Evolutionary conservation across 108 stramenopile genomes (phyloP), one percentile per base, ranked within the genome.

Genomic region (Fragilariopsis cylindrus): DNA sequence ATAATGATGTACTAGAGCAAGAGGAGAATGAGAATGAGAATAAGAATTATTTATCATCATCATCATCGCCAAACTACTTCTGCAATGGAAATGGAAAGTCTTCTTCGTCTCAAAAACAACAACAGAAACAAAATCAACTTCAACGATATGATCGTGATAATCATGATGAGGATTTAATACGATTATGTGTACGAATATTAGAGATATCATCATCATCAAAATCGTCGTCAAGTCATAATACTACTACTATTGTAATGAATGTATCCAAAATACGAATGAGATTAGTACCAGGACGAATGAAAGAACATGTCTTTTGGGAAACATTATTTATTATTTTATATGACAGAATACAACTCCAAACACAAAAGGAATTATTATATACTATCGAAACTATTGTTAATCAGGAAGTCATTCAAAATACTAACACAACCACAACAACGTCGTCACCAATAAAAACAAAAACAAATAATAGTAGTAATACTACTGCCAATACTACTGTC

Each of bases 231-330:
- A 49, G 16, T n/a, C 7, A 40, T n/a, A n/a, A n/a, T n/a, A n/a
- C n/a, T n/a, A n/a, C n/a, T n/a, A n/a, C n/a, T n/a, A n/a, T n/a
- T n/a, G n/a, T n/a, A n/a, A 2, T 30, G 30, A 30, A 30, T 30
- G 30, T 30, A 2, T 58, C 73, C 44, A 63, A 69, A 48, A 43
- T 80, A 7, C 79, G 83, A 4, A 77, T 76, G 58, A 65, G 53
- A 54, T 16, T 84, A 67, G 83, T 84, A 0, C 83, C 79, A 44
- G 50, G 67, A 12, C 48, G 55, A 41, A 9, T 84, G 15, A 80
- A 80, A 58, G 83, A 84, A 64, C 72, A 72, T 40, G 44, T 67
- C n/a, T 84, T 84, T 71, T 84, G 83, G 83, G 68, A 76, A 44
- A 19, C 66, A 7, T 43, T 76, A n/a, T 70, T 76, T 44, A 19